A percentile compares a stretch with the other conserved stretches of the same genome.
Conservation (phyloP, 192 early-diverging fungal genomes). For the Oehlia diaphana region DNA sequence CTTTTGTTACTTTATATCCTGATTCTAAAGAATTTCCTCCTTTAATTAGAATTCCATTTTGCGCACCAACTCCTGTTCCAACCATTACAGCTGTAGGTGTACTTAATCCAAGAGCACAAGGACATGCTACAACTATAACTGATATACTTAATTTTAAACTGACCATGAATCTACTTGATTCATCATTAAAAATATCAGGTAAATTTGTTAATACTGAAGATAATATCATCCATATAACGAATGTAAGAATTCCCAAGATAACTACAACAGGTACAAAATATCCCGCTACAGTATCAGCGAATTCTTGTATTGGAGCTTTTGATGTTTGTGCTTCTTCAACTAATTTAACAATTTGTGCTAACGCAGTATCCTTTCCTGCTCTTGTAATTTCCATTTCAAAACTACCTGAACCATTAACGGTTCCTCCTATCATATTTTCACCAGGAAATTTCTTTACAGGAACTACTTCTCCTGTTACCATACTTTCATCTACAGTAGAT, state of each 20-base stretch:
- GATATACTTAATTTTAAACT: slow-evolving; percentile 87
- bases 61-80: slow-evolving; percentile 95
- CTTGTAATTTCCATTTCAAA: slow-evolving; percentile 82
- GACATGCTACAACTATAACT: slow-evolving; percentile 95
- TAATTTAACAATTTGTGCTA: slow-evolving; percentile 90
- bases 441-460: slow-evolving; percentile 71
- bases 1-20: slow-evolving; percentile 75
- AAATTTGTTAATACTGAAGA: slow-evolving; percentile 43
- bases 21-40: slow-evolving; percentile 83
- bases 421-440: slow-evolving; percentile 85
- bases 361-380: slow-evolving; percentile 87
- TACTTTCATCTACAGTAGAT: slow-evolving; percentile 89
- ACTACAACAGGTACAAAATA: slow-evolving; percentile 92
- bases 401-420: slow-evolving; percentile 89
- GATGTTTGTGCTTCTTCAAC: slow-evolving; percentile 92
- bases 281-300: slow-evolving; percentile 87
- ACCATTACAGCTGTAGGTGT: slow-evolving; percentile 99
- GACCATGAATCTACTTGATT: slow-evolving; percentile 68
- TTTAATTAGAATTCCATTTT: slow-evolving; percentile 96
- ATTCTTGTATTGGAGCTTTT: slow-evolving; percentile 94
- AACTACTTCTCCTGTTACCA: slow-evolving; percentile 91
- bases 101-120: slow-evolving; percentile 95
- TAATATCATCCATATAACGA: slow-evolving; percentile 75
- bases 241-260: slow-evolving; percentile 66
- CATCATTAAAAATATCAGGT: slow-evolving; percentile 46